Percentiles rank a stretch among this genome's conserved stretches.
Evolutionary conservation across 257 asterid species (phyloP).

Genomic region (Plantago major): DNA sequence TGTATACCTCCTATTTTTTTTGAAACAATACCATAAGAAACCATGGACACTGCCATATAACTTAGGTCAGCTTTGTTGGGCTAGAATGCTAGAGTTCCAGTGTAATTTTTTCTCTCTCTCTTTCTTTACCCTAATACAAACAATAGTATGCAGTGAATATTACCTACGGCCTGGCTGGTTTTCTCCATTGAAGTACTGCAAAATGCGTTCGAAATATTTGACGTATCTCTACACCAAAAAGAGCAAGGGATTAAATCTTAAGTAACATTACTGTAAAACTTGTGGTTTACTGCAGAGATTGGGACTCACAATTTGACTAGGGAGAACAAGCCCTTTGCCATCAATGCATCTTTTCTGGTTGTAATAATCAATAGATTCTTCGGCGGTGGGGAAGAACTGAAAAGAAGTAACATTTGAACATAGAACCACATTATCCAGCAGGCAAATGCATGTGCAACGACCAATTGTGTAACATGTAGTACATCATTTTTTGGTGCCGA

Average conservation of each 20-base stretch:
- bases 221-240: conserved; percentile 75
- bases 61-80: conserved; percentile 14
- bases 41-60: not conserved
- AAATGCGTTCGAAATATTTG: conserved; percentile 86
- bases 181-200: conserved; percentile 91
- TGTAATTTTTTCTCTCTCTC: too few species aligned
- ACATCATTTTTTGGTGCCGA: conserved; percentile 1
- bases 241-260: conserved; percentile 11
- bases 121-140: not conserved
- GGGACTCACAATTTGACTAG: conserved; percentile 91
- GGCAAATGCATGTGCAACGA: not conserved
- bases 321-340: conserved; percentile 93
- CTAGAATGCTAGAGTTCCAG: conserved; percentile 3
- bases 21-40: not conserved
- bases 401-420: conserved; percentile 20
- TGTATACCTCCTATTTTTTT: too few species aligned
- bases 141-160: not conserved
- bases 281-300: conserved; percentile 2
- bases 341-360: conserved; percentile 94
- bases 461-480: not conserved
- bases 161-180: conserved; percentile 98
- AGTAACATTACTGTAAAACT: conserved; percentile 12
- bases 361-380: conserved; percentile 92
- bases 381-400: conserved; percentile 97
- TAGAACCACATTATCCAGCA: not conserved